Evolutionary conservation across 352 stramenopile genomes (phyloP).

Genomic region (Globisporangium barbulae): DNA sequence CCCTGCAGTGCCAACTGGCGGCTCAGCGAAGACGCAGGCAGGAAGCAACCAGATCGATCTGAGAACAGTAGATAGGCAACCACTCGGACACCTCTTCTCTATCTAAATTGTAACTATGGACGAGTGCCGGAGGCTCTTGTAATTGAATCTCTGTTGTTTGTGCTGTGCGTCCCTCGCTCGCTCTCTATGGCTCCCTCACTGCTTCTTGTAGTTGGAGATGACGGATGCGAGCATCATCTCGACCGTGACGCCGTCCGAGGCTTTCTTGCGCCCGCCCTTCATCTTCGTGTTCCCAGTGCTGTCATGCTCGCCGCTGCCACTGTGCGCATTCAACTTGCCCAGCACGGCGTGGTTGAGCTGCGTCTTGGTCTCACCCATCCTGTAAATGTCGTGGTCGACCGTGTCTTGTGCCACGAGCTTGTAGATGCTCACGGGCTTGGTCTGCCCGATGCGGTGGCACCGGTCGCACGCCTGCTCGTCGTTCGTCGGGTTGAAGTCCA

Average conservation of each 20-base stretch:
- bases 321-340: conserved; percentile 73
- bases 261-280: conserved; percentile 23
- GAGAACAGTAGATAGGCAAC: too few species aligned
- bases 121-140: too few species aligned
- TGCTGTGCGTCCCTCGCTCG: neutral
- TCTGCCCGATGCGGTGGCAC: conserved; percentile 90
- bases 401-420: conserved; percentile 90
- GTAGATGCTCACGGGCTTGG: conserved; percentile 88
- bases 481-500: conserved; percentile 86
- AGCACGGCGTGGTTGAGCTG: conserved; percentile 84
- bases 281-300: neutral
- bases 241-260: conserved; percentile 43
- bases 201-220: conserved; percentile 74
- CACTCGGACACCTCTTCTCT: neutral
- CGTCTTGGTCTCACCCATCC: conserved; percentile 82
- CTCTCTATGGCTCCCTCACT: conserved; percentile 19
- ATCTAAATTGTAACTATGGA: neutral
- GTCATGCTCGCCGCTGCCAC: conserved; percentile 14
- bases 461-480: conserved; percentile 88
- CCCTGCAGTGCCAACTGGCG: too few species aligned
- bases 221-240: conserved; percentile 82
- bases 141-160: too few species aligned
- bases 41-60: too few species aligned
- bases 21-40: too few species aligned
- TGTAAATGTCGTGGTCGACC: conserved; percentile 92